phyloP scores from a whole-genome alignment of 768 basidiomycete genomes.

The Dendrothele bispora region DNA sequence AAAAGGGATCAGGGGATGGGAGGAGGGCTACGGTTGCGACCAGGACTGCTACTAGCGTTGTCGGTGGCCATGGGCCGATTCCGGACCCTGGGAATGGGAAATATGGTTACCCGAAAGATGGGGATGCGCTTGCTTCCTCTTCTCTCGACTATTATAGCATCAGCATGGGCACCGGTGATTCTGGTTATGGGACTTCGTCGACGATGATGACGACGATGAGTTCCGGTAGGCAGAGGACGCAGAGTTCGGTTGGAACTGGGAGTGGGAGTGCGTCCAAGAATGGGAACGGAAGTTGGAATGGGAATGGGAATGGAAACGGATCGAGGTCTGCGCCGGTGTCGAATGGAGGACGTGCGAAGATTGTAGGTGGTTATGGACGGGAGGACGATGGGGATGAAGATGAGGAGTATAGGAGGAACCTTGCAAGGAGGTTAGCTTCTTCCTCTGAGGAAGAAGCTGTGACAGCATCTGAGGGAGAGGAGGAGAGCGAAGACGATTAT shows the following conservation, averaged over 20 bases:
- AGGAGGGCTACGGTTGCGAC: too few species aligned
- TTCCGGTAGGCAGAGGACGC: constrained; percentile 14
- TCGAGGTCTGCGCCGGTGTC: constrained; percentile 13
- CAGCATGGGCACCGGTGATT: too few species aligned
- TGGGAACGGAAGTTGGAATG: constrained; percentile 9
- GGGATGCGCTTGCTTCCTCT: too few species aligned
- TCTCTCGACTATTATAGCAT: too few species aligned
- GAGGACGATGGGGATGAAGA: constrained; percentile 39
- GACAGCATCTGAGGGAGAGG: constrained; percentile 34
- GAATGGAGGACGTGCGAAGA: constrained; percentile 13
- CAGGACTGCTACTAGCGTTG: too few species aligned
- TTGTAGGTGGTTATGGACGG: constrained; percentile 21
- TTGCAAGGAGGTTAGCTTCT: constrained; percentile 24
- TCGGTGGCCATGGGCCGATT: too few species aligned
- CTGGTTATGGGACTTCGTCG: too few species aligned
- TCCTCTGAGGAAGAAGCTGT: constrained; percentile 47
- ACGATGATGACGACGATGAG: constrained; percentile 2
- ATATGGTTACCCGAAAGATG: too few species aligned
- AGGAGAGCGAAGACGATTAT: constrained; percentile 29
- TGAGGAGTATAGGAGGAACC: constrained; percentile 23
- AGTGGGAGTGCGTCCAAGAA: constrained; percentile 3
- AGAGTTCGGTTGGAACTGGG: constrained; percentile 10
- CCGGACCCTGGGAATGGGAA: too few species aligned
- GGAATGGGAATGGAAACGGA: constrained; percentile 10
- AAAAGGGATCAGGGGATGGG: too few species aligned